A percentile compares a stretch with the other conserved stretches of the same genome.
phyloP scores from a whole-genome alignment of 352 stramenopile genomes.

The Phytophthora hibernalis region DNA sequence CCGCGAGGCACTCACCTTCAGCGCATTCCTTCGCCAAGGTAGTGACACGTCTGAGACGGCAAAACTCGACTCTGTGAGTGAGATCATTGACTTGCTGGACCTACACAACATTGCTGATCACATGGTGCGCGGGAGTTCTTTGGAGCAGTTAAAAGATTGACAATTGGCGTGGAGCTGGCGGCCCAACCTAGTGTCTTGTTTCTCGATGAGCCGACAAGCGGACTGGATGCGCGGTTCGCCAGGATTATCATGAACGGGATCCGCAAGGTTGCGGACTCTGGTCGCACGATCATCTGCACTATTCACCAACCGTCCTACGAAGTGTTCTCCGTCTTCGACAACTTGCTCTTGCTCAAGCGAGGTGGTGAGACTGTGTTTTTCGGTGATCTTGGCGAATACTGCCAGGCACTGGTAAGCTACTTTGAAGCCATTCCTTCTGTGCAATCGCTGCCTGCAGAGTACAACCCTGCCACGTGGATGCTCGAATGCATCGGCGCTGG shows the following conservation, averaged over 20 bases:
- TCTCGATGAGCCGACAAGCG: conserved; percentile 35
- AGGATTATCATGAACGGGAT: conserved; percentile 75
- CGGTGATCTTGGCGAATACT: conserved; percentile 33
- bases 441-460: conserved; percentile 26
- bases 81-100: conserved; percentile 29
- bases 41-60: conserved; percentile 11
- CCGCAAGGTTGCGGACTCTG: conserved; percentile 69
- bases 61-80: conserved; percentile 27
- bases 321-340: conserved; percentile 83
- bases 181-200: conserved; percentile 58
- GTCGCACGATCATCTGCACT: conserved; percentile 80
- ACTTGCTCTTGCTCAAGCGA: conserved; percentile 67
- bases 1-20: conserved; percentile 88
- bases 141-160: conserved; percentile 41
- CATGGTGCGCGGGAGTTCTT: conserved; percentile 30
- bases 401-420: conserved; percentile 29
- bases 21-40: conserved; percentile 63
- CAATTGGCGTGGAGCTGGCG: conserved; percentile 59
- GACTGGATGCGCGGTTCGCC: conserved; percentile 78
- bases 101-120: conserved; percentile 29
- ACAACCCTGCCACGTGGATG: conserved; percentile 88
- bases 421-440: conserved; percentile 35
- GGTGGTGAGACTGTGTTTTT: conserved; percentile 38
- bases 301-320: conserved; percentile 89
- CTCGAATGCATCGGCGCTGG: conserved; percentile 52